Evolutionary conservation across 208 protist species (phyloP).

Genomic region (Angomonas deanei): DNA sequence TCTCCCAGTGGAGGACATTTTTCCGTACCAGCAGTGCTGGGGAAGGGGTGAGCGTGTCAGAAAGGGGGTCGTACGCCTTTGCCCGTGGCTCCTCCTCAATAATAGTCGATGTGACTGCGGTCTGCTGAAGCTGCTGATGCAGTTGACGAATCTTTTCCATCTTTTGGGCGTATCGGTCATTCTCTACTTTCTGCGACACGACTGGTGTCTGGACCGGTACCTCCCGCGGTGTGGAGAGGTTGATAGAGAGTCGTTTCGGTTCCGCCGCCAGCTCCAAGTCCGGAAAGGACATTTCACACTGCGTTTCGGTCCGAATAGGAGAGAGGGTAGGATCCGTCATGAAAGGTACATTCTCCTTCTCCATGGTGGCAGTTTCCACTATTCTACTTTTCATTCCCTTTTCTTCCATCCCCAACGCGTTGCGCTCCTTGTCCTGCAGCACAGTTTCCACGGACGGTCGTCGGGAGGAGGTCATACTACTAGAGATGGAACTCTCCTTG

Average conservation of each 20-base stretch:
- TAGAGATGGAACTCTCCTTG: background rate
- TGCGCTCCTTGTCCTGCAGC: background rate
- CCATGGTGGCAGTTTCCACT: no score
- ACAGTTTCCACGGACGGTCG: background rate
- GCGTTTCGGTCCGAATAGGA: no score
- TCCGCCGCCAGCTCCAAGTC: no score
- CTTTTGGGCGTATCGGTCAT: background rate
- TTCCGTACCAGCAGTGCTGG: background rate
- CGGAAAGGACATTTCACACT: no score
- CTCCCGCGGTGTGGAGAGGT: no score
- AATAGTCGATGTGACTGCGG: background rate
- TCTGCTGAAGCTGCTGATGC: background rate
- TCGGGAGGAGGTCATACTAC: background rate
- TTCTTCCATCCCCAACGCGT: background rate
- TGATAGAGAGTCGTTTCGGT: no score
- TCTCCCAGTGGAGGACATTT: background rate
- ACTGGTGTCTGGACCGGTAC: no score
- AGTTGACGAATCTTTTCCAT: background rate
- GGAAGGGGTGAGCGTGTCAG: background rate
- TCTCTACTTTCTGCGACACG: no score
- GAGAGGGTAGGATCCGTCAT: no score
- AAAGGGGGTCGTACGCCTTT: background rate
- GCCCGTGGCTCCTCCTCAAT: no score
- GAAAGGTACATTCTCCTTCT: no score
- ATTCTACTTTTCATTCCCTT: background rate